Conservation (phyloP, 2,329 filamentous ascomycete species). For the Talaromyces sp. region DNA sequence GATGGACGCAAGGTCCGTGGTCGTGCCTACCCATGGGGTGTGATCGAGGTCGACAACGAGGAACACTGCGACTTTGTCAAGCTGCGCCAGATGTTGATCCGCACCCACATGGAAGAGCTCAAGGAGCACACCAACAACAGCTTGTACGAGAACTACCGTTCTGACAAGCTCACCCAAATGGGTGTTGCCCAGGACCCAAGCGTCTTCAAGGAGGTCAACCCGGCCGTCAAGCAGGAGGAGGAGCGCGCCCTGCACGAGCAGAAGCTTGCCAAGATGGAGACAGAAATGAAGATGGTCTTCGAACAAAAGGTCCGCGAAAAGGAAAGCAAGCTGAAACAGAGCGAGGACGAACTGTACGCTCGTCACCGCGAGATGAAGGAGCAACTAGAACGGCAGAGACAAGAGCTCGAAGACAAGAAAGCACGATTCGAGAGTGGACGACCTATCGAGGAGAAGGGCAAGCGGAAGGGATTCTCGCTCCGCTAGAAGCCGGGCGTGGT, state of each 20-base stretch:
- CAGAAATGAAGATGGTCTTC: slow-evolving; percentile 99
- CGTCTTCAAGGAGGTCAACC: slow-evolving; percentile 99
- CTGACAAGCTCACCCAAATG: slow-evolving; percentile 98
- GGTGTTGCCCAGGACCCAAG: slow-evolving; percentile 97
- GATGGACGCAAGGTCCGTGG: slow-evolving; percentile 95
- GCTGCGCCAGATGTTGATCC: slow-evolving; percentile 98
- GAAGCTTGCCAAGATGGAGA: slow-evolving; percentile 99
- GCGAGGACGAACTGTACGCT: slow-evolving; percentile 96
- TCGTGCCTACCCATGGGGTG: slow-evolving; percentile 94
- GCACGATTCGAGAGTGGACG: slow-evolving; percentile 87
- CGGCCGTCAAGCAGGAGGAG: slow-evolving; percentile 99
- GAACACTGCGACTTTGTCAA: slow-evolving; percentile 99
- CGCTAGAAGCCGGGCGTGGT: slow-evolving; percentile 55
- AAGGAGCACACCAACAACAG: slow-evolving; percentile 99
- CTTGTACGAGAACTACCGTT: slow-evolving; percentile 99
- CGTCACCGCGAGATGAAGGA: slow-evolving; percentile 99
- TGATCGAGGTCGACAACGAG: slow-evolving; percentile 99
- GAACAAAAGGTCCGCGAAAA: slow-evolving; percentile 99
- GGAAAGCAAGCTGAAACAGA: slow-evolving; percentile 99
- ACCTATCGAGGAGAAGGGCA: slow-evolving; percentile 94
- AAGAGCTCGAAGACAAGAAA: slow-evolving; percentile 99
- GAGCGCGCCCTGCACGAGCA: slow-evolving; percentile 97
- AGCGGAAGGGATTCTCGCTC: slow-evolving; percentile 99
- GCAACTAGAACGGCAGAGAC: slow-evolving; percentile 89
- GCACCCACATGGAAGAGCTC: slow-evolving; percentile 99